phyloP scores from a whole-genome alignment of 371 early-diverging fungal genomes.

The Apophysomyces ossiformis region DNA sequence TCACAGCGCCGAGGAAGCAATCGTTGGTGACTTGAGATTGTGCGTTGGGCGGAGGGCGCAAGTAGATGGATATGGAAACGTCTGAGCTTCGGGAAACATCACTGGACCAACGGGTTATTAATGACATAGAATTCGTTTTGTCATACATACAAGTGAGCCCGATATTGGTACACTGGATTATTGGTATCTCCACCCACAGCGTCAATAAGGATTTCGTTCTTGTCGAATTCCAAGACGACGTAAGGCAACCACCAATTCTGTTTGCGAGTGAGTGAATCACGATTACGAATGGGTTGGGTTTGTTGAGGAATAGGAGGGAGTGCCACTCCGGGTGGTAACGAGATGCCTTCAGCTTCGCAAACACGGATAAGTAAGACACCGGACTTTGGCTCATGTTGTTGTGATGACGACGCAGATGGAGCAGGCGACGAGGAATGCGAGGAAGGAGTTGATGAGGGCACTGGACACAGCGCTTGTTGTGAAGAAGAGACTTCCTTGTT shows the following conservation, averaged over 20 bases:
- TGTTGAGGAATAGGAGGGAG: slow-evolving; percentile 45
- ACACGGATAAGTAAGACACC: slow-evolving; percentile 82
- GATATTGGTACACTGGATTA: slow-evolving; percentile 84
- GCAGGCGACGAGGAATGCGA: slow-evolving; percentile 14
- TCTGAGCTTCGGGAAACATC: slow-evolving; percentile 90
- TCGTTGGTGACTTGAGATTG: slow-evolving; percentile 53
- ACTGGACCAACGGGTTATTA: slow-evolving; percentile 46
- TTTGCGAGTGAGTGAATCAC: slow-evolving; percentile 75
- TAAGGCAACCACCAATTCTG: slow-evolving; percentile 84
- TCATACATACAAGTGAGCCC: slow-evolving; percentile 85
- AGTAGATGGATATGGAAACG: slow-evolving; percentile 84
- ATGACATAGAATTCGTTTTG: slow-evolving; percentile 10
- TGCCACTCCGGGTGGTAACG: slow-evolving; percentile 60
- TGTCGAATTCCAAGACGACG: slow-evolving; percentile 91
- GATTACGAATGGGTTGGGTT: slow-evolving; percentile 44
- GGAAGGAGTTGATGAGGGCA: slow-evolving; percentile 9
- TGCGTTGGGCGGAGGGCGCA: slow-evolving; percentile 66
- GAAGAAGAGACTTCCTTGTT: slow-evolving; percentile 27
- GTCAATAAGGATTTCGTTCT: slow-evolving; percentile 88
- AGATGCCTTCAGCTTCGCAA: slow-evolving; percentile 80
- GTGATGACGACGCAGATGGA: slow-evolving; percentile 22
- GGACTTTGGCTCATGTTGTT: slow-evolving; percentile 46
- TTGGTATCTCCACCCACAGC: slow-evolving; percentile 77
- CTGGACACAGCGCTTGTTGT: slow-evolving; percentile 8
- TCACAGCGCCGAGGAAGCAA: slow-evolving; percentile 73